Conservation (phyloP, 768 basidiomycete genomes). For the Coprinellus micaceus region DNA sequence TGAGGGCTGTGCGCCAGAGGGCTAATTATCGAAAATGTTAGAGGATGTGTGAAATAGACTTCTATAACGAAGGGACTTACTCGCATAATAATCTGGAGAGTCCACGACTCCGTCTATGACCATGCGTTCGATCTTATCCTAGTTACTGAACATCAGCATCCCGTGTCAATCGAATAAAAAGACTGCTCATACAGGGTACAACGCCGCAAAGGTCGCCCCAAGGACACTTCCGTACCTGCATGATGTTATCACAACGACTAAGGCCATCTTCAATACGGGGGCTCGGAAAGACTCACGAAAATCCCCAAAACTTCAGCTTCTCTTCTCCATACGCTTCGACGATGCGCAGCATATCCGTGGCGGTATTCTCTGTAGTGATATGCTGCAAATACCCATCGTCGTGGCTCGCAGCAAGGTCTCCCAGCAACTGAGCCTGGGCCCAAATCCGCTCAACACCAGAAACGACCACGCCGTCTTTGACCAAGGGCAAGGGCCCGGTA, state of each 20-base stretch:
- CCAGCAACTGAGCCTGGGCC: conserved; percentile 29
- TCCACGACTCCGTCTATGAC: conserved; percentile 40
- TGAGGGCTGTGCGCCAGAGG: background rate
- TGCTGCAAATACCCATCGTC: conserved; percentile 25
- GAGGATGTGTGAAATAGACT: no score
- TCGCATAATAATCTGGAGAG: conserved; percentile 35
- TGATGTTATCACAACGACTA: no score
- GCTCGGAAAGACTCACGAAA: conserved; percentile 26
- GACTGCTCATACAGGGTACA: conserved; percentile 20
- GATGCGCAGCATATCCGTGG: conserved; percentile 35
- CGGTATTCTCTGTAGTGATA: conserved; percentile 35
- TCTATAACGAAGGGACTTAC: no score
- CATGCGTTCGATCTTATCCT: conserved; percentile 37
- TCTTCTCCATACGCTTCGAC: conserved; percentile 26
- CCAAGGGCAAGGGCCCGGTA: background rate
- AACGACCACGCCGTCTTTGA: conserved; percentile 22
- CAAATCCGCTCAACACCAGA: conserved; percentile 25
- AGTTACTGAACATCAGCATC: background rate
- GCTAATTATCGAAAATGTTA: no score
- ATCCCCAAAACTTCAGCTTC: conserved; percentile 34
- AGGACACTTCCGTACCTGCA: conserved; percentile 19
- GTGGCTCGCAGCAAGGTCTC: conserved; percentile 30
- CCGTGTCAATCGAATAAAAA: background rate
- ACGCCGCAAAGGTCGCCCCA: conserved; percentile 20
- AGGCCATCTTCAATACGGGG: background rate